A percentile compares a stretch with the other conserved stretches of the same genome.
These are phyloP conservation scores for Pseudonectria foliicola DNA, from an alignment of 2,329 filamentous ascomycete species.

Conservation along the genomic window DNA sequence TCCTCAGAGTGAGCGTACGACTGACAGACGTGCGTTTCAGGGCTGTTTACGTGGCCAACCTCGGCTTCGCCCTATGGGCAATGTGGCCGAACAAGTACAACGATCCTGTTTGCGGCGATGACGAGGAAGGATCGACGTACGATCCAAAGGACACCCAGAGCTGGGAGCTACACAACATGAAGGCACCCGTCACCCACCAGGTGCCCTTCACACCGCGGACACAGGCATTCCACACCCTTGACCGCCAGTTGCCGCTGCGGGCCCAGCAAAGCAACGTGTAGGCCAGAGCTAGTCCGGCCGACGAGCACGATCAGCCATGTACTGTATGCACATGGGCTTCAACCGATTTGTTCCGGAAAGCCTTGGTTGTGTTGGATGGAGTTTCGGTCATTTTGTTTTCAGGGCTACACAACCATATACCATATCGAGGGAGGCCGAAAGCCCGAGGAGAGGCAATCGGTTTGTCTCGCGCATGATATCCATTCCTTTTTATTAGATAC, in stretches of 20 bases:
- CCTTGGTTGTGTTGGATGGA: too few species aligned
- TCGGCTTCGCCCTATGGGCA: slow-evolving; percentile 52
- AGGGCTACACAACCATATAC: too few species aligned
- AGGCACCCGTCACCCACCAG: slow-evolving; percentile 23
- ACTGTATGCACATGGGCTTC: too few species aligned
- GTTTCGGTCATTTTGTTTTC: too few species aligned
- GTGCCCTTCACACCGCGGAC: slow-evolving; percentile 59
- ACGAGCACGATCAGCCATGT: neutral
- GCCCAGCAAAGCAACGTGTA: slow-evolving; percentile 18
- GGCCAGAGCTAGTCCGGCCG: slow-evolving; percentile 9
- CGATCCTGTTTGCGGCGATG: slow-evolving; percentile 35
- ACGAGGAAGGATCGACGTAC: slow-evolving; percentile 28
- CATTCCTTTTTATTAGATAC: too few species aligned
- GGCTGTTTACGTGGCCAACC: slow-evolving; percentile 51
- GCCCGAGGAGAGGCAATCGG: too few species aligned
- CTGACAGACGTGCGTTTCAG: slow-evolving; percentile 28
- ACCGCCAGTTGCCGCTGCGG: slow-evolving; percentile 49
- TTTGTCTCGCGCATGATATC: too few species aligned
- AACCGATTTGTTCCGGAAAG: too few species aligned
- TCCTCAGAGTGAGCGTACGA: neutral
- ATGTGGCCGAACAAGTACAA: slow-evolving; percentile 50
- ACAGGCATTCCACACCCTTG: slow-evolving; percentile 58
- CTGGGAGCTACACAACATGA: slow-evolving; percentile 54
- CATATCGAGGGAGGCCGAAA: too few species aligned
- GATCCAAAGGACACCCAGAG: slow-evolving; percentile 36